phyloP scores from a whole-genome alignment of 176 grass and related monocot genomes.

The barley (Hordeum vulgare) region MorexV3_pseudomolecules_assembly NC_058520.1:551525090-551525589 shows the following conservation, averaged over 20 bases:
- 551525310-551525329: slow-evolving; percentile 72
- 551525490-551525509: slow-evolving; percentile 71
- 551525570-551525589: slow-evolving; percentile 57
- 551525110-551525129: background rate
- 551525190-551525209: background rate
- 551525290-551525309: slow-evolving; percentile 76
- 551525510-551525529: slow-evolving; percentile 81
- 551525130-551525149: background rate
- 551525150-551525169: background rate
- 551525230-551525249: background rate
- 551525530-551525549: slow-evolving; percentile 75
- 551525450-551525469: slow-evolving; percentile 41
- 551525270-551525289: slow-evolving; percentile 53
- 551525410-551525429: background rate
- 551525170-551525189: background rate
- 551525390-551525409: background rate
- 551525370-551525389: background rate
- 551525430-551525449: background rate
- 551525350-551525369: slow-evolving; percentile 42
- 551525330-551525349: slow-evolving; percentile 61
- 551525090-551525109: background rate
- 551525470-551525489: slow-evolving; percentile 45
- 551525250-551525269: background rate
- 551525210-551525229: background rate
- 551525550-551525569: slow-evolving; percentile 70